Conservation (phyloP, 2,329 filamentous ascomycete species). For the Trichoderma sp. region DNA sequence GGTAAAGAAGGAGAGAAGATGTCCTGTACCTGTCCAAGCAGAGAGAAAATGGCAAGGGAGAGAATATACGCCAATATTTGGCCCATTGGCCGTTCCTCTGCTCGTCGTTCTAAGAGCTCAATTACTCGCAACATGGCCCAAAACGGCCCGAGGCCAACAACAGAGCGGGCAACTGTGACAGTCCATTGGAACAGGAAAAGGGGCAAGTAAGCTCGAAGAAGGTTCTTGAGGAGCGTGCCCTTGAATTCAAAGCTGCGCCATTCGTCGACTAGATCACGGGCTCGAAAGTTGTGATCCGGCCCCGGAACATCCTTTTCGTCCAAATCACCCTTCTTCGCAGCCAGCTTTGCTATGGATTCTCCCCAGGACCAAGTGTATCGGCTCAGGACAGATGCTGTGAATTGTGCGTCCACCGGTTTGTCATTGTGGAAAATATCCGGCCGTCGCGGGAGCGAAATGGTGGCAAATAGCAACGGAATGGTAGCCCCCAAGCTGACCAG, state of each 20-base stretch:
- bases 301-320: slow-evolving; percentile 62
- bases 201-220: slow-evolving; percentile 57
- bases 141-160: slow-evolving; percentile 69
- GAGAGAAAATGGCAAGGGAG: slow-evolving; percentile 58
- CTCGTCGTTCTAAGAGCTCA: slow-evolving; percentile 57
- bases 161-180: slow-evolving; percentile 52
- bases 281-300: slow-evolving; percentile 54
- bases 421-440: slow-evolving; percentile 63
- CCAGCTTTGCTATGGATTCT: slow-evolving; percentile 50
- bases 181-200: slow-evolving; percentile 58
- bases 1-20: not conserved
- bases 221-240: slow-evolving; percentile 57
- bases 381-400: slow-evolving; percentile 58
- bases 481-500: slow-evolving; percentile 46
- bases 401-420: slow-evolving; percentile 60
- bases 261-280: slow-evolving; percentile 48
- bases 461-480: slow-evolving; percentile 46
- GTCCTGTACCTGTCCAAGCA: slow-evolving; percentile 46
- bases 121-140: slow-evolving; percentile 67
- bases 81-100: slow-evolving; percentile 45
- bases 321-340: slow-evolving; percentile 57
- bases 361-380: slow-evolving; percentile 68
- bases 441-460: slow-evolving; percentile 61
- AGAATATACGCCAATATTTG: slow-evolving; percentile 68
- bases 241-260: slow-evolving; percentile 50